These are phyloP conservation scores for Boletellus deceptivus DNA, from an alignment of 1,284 basidiomycete species.

Conservation along the genomic window DNA sequence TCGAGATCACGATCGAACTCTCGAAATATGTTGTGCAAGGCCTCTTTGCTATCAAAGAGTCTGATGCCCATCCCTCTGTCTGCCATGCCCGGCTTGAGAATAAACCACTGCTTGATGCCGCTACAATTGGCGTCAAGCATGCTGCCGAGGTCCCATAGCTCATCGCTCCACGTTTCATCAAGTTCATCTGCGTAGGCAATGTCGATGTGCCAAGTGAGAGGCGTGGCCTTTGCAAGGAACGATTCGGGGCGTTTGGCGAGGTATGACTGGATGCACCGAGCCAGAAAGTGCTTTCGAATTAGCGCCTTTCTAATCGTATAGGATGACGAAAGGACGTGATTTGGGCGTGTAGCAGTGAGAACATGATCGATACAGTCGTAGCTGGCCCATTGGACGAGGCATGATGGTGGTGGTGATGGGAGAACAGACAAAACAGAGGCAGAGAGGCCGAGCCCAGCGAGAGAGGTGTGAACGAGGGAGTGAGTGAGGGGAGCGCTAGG, in stretches of 20 bases:
- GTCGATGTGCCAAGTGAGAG: conserved; percentile 86
- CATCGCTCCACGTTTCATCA: conserved; percentile 92
- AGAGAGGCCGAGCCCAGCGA: conserved; percentile 41
- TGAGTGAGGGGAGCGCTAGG: conserved; percentile 77
- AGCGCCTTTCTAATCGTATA: conserved; percentile 92
- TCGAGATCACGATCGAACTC: conserved; percentile 72
- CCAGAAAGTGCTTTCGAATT: conserved; percentile 93
- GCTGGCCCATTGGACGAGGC: conserved; percentile 70
- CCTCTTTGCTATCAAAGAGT: conserved; percentile 80
- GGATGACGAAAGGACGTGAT: conserved; percentile 69
- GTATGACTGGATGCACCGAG: conserved; percentile 74
- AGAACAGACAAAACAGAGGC: conserved; percentile 30
- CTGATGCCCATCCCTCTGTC: conserved; percentile 95
- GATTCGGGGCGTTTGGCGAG: conserved; percentile 69
- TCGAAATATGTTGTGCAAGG: conserved; percentile 77
- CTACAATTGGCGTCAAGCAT: conserved; percentile 46
- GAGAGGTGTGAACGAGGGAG: conserved; percentile 63
- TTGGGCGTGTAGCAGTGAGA: conserved; percentile 51
- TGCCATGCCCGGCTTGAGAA: conserved; percentile 96
- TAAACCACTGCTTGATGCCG: conserved; percentile 70
- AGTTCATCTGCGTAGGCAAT: conserved; percentile 93
- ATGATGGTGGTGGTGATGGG: conserved; percentile 17
- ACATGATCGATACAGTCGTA: conserved; percentile 85
- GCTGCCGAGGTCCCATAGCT: conserved; percentile 84
- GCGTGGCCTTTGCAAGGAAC: conserved; percentile 55